These are phyloP conservation scores for Gynostemma pentaphyllum DNA, from an alignment of 306 rosid genomes.

Conservation along the genomic window DNA sequence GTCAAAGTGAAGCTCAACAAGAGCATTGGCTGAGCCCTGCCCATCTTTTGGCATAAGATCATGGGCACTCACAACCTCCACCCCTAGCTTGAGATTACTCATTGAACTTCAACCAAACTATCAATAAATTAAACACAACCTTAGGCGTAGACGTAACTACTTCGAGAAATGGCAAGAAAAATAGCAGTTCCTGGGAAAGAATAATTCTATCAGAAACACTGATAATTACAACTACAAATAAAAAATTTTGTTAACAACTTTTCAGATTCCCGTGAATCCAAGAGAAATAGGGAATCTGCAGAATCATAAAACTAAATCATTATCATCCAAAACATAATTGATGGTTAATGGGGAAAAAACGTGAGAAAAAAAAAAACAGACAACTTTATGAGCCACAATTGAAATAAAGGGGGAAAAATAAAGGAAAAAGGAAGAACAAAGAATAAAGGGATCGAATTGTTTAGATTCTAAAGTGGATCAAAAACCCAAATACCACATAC, in stretches of 20 bases:
- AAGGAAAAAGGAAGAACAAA: neutral
- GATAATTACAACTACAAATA: neutral
- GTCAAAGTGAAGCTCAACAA: constrained; percentile 80
- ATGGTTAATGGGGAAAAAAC: neutral
- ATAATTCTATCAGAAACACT: neutral
- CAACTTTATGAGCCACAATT: neutral
- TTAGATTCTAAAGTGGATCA: constrained; percentile 1
- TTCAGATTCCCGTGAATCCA: neutral
- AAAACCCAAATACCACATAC: neutral
- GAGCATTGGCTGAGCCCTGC: constrained; percentile 48
- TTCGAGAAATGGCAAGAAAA: constrained; percentile 5
- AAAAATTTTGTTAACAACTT: neutral
- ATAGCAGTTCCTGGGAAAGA: neutral
- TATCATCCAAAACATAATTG: neutral
- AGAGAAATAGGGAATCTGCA: neutral
- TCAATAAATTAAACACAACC: neutral
- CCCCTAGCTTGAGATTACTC: constrained; percentile 65
- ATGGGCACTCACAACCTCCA: constrained; percentile 73
- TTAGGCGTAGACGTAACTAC: constrained; percentile 7
- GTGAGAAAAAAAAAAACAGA: neutral
- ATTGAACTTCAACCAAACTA: constrained; percentile 21
- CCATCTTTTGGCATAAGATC: constrained; percentile 79
- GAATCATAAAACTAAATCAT: neutral
- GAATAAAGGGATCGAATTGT: neutral
- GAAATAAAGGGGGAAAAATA: no score